phyloP scores from a whole-genome alignment of 2,329 filamentous ascomycete species.

The Orbilia oligospora region DNA sequence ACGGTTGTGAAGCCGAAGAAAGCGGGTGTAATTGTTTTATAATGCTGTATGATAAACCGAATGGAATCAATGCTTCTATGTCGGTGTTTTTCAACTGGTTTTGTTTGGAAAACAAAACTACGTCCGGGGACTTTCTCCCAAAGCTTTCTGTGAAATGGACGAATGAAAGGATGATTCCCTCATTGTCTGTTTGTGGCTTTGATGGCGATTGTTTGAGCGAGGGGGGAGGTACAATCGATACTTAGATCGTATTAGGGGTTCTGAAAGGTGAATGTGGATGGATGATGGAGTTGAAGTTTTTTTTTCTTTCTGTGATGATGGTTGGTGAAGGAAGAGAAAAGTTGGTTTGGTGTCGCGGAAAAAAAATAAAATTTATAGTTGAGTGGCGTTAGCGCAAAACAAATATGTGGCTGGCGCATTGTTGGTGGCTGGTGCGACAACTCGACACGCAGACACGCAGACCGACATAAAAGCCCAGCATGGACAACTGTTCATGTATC shows the following conservation, averaged over 20 bases:
- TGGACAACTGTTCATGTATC: slow-evolving; percentile 4
- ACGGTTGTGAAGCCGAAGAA: slow-evolving; percentile 62
- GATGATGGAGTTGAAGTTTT: slow-evolving; percentile 37
- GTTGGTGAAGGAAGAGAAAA: slow-evolving; percentile 17
- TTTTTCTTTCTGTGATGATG: slow-evolving; percentile 4
- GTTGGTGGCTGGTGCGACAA: slow-evolving; percentile 40
- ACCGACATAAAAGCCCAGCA: background rate
- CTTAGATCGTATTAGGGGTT: slow-evolving; percentile 7
- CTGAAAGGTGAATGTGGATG: slow-evolving; percentile 4
- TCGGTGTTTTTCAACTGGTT: slow-evolving; percentile 96
- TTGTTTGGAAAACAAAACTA: slow-evolving; percentile 67
- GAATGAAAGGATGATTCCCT: slow-evolving; percentile 70
- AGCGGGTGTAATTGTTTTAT: slow-evolving; percentile 70
- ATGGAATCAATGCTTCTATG: slow-evolving; percentile 85
- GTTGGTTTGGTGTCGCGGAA: slow-evolving; percentile 1
- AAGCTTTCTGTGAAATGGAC: slow-evolving; percentile 74
- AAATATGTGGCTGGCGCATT: slow-evolving; percentile 6
- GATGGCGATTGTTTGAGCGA: slow-evolving; percentile 99
- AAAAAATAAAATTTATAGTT: slow-evolving; percentile 34
- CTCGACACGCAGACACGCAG: background rate
- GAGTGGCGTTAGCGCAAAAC: slow-evolving; percentile 8
- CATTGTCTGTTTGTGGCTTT: slow-evolving; percentile 92
- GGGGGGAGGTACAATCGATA: slow-evolving; percentile 71
- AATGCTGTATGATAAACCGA: slow-evolving; percentile 81
- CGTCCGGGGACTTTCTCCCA: slow-evolving; percentile 99